These are phyloP conservation scores for Cystobasidium pallidum DNA, from an alignment of 1,284 basidiomycete genomes.

Conservation along the genomic window DNA sequence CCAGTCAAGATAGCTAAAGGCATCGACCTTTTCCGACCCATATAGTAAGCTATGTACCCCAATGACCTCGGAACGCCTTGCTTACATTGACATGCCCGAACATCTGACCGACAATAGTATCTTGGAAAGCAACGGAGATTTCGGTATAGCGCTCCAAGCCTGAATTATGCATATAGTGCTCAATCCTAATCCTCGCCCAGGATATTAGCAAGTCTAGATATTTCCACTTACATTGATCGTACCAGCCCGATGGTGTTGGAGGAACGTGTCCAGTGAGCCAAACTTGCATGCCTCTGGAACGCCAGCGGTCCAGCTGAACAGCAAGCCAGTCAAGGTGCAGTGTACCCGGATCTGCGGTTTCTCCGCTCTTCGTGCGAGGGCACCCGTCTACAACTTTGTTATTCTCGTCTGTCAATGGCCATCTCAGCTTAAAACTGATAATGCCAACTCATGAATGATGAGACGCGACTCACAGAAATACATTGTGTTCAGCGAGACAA, in stretches of 20 bases:
- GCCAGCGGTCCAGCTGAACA: constrained; percentile 74
- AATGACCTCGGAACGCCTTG: no score
- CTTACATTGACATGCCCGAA: constrained; percentile 68
- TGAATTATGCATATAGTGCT: neutral
- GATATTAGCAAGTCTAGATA: neutral
- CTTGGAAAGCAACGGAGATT: constrained; percentile 78
- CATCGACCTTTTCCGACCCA: constrained; percentile 33
- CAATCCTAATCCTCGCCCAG: no score
- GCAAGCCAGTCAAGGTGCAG: constrained; percentile 88
- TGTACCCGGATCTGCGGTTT: constrained; percentile 74
- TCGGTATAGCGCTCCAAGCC: constrained; percentile 77
- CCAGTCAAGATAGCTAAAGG: constrained; percentile 23
- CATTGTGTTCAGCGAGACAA: constrained; percentile 85
- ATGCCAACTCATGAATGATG: constrained; percentile 52
- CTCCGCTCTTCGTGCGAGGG: constrained; percentile 50
- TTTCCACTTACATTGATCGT: constrained; percentile 44
- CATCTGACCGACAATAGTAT: constrained; percentile 85
- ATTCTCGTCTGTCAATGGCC: constrained; percentile 16
- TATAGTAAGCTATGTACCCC: no score
- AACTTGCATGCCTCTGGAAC: constrained; percentile 77
- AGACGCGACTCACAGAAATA: constrained; percentile 78
- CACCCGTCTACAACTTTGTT: constrained; percentile 55
- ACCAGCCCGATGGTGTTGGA: constrained; percentile 73
- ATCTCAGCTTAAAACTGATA: neutral
- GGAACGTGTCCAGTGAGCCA: constrained; percentile 71